These are phyloP conservation scores for Globisporangium nagaii DNA, from an alignment of 352 stramenopile genomes.

Conservation along the genomic window DNA sequence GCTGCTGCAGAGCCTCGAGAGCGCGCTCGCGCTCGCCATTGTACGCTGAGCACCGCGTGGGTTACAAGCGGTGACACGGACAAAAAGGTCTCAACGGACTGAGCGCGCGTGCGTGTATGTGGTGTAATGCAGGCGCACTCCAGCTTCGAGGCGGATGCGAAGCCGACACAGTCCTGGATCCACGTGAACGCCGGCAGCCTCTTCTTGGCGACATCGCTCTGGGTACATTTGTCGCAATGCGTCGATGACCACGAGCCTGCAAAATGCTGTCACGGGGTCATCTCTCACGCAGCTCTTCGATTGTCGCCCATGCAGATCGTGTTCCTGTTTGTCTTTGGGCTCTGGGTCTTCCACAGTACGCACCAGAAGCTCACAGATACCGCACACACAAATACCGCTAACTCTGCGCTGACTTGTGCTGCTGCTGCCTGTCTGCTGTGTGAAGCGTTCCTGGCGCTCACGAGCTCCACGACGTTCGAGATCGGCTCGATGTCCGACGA, in stretches of 20 bases:
- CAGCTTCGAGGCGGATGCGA: not conserved
- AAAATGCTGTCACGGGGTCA: no score
- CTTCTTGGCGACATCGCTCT: conserved; percentile 17
- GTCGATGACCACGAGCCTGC: no score
- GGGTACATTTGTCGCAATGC: no score
- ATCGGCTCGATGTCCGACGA: conserved; percentile 39
- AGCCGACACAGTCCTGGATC: conserved; percentile 15
- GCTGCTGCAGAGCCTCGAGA: conserved; percentile 27
- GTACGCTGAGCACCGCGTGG: conserved; percentile 10
- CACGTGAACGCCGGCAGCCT: conserved; percentile 16
- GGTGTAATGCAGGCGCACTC: conserved; percentile 10
- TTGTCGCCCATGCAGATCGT: no score
- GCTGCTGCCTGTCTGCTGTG: not conserved
- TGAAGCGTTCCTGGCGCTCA: conserved; percentile 43
- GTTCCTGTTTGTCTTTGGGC: conserved; percentile 15
- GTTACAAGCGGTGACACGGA: no score
- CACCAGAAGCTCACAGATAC: not conserved
- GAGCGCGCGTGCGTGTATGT: conserved; percentile 1
- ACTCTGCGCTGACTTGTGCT: not conserved
- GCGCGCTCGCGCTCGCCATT: conserved; percentile 19
- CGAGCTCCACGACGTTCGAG: conserved; percentile 73
- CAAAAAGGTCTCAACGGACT: no score
- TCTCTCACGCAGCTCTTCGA: no score
- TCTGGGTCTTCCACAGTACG: conserved; percentile 35
- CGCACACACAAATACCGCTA: no score